Evolutionary conservation across 2,329 filamentous ascomycete genomes (phyloP).

Genomic region (Boeremia exigua): DNA sequence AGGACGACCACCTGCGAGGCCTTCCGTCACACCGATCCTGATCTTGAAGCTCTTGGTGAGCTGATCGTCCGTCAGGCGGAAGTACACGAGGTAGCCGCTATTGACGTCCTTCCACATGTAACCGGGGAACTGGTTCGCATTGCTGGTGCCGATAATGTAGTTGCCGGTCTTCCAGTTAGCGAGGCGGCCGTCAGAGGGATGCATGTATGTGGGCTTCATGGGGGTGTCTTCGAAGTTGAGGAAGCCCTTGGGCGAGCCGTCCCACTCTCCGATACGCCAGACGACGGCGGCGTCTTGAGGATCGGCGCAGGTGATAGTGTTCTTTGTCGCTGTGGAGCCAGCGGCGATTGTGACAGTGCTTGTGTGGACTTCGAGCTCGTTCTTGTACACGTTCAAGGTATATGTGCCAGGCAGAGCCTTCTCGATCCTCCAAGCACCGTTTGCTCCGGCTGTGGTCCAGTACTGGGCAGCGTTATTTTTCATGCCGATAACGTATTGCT

Average conservation of each 20-base stretch:
- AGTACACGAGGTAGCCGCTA: constrained; percentile 52
- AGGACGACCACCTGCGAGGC: constrained; percentile 26
- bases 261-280: constrained; percentile 69
- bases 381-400: constrained; percentile 67
- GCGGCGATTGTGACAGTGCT: constrained; percentile 52
- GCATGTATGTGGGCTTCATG: constrained; percentile 53
- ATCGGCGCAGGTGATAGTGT: constrained; percentile 57
- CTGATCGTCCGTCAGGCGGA: constrained; percentile 34
- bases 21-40: constrained; percentile 30
- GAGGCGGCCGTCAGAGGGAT: constrained; percentile 45
- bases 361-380: constrained; percentile 40
- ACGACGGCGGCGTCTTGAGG: constrained; percentile 57
- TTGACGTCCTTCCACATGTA: constrained; percentile 54
- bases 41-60: constrained; percentile 30
- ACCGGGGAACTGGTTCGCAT: constrained; percentile 41
- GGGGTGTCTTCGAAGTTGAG: constrained; percentile 57
- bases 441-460: constrained; percentile 39
- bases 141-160: constrained; percentile 28
- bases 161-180: constrained; percentile 31
- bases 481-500: constrained; percentile 49
- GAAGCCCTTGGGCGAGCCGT: constrained; percentile 64
- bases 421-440: constrained; percentile 62
- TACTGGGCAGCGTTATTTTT: constrained; percentile 48
- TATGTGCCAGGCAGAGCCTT: constrained; percentile 69
- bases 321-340: constrained; percentile 54